Evolutionary conservation across 176 grass and related monocot genomes (phyloP).

Genomic region (Musa acuminata): DNA sequence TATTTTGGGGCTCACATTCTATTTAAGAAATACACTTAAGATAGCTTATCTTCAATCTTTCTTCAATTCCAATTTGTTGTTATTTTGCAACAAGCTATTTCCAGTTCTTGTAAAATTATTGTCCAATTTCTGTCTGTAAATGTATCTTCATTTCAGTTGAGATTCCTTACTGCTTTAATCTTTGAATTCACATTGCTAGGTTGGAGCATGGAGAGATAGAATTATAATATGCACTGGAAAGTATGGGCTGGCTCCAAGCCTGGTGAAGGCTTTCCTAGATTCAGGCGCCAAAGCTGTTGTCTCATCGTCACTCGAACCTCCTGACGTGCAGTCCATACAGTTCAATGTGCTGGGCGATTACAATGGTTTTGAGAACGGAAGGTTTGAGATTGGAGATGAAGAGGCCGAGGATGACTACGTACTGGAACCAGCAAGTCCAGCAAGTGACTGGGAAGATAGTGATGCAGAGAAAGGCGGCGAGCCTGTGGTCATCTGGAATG

Average conservation of each 20-base stretch:
- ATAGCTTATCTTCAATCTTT: not conserved
- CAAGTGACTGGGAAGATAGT: constrained; percentile 93
- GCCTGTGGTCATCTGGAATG: constrained; percentile 19
- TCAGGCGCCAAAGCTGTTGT: constrained; percentile 87
- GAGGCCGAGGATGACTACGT: constrained; percentile 43
- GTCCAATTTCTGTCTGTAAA: not conserved
- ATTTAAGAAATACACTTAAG: not conserved
- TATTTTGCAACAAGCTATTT: not conserved
- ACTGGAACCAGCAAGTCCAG: constrained; percentile 54
- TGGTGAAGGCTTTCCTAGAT: constrained; percentile 81
- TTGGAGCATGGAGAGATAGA: constrained; percentile 92
- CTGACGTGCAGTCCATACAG: constrained; percentile 48
- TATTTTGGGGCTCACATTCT: no score
- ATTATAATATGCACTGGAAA: constrained; percentile 84
- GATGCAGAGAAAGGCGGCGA: constrained; percentile 35
- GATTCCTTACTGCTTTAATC: not conserved
- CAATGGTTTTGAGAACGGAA: constrained; percentile 49
- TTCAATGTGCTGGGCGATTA: constrained; percentile 45
- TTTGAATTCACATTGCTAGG: constrained; percentile 26
- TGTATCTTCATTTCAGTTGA: not conserved
- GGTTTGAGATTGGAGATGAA: constrained; percentile 82
- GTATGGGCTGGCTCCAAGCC: constrained; percentile 43
- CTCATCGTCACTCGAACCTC: constrained; percentile 62
- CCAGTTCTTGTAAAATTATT: not conserved
- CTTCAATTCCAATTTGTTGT: no score